Evolutionary conservation across 495 filamentous ascomycete species (phyloP).

Genomic region (Tuber umbilicatum): DNA sequence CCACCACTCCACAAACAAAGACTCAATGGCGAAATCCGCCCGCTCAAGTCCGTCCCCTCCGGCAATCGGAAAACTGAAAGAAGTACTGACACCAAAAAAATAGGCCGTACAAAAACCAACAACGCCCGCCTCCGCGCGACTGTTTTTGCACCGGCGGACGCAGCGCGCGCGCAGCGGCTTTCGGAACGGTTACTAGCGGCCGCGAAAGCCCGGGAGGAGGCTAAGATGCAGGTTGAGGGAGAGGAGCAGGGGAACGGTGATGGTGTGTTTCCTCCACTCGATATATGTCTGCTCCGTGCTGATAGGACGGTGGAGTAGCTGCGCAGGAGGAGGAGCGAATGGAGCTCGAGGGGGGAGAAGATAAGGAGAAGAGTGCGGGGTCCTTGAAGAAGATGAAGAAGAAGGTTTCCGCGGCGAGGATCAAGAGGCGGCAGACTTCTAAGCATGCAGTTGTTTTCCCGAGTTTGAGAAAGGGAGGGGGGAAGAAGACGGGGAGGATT

Average conservation of each 20-base stretch:
- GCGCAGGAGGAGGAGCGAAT: background rate
- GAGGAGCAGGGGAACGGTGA: background rate
- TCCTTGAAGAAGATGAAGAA: background rate
- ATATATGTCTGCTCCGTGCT: background rate
- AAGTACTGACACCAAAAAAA: background rate
- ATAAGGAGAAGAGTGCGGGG: background rate
- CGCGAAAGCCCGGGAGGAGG: background rate
- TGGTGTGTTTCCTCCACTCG: background rate
- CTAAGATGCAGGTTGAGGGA: background rate
- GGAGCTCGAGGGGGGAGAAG: background rate
- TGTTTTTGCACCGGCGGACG: slow-evolving; percentile 6
- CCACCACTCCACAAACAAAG: background rate
- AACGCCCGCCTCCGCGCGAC: slow-evolving; percentile 7
- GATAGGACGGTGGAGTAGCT: background rate
- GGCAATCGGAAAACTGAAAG: background rate
- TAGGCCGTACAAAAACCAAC: background rate
- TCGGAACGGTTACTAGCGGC: slow-evolving; percentile 6
- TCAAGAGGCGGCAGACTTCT: background rate
- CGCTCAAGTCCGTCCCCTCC: background rate
- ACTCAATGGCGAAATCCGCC: background rate
- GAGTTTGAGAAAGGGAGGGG: background rate
- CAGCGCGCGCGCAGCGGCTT: slow-evolving; percentile 8
- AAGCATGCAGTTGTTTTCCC: slow-evolving; percentile 1
- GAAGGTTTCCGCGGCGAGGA: background rate
- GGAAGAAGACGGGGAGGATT: background rate